These are phyloP conservation scores for Hansfordia pulvinata DNA, from an alignment of 2,329 filamentous ascomycete genomes.

Conservation along the genomic window DNA sequence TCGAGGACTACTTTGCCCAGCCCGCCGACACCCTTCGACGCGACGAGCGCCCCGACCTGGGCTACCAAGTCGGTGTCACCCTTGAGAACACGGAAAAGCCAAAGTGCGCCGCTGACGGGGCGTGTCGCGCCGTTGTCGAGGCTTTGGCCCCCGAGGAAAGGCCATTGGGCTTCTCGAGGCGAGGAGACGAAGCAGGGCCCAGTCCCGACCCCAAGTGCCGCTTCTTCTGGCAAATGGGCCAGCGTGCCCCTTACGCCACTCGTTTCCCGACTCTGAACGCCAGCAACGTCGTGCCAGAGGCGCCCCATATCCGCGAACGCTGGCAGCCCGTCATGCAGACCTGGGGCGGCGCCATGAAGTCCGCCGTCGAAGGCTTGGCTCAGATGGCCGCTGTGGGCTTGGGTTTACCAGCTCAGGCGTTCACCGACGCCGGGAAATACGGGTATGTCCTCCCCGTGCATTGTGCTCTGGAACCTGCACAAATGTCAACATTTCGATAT, in stretches of 20 bases:
- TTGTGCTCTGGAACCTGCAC: too few species aligned
- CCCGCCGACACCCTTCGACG: slow-evolving; percentile 27
- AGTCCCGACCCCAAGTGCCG: slow-evolving; percentile 46
- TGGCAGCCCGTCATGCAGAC: slow-evolving; percentile 41
- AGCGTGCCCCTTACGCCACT: slow-evolving; percentile 37
- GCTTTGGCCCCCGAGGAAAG: slow-evolving; percentile 39
- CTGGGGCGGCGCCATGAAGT: slow-evolving; percentile 48
- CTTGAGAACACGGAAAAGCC: slow-evolving; percentile 51
- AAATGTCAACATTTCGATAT: background rate
- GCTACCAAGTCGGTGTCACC: slow-evolving; percentile 48
- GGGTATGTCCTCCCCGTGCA: slow-evolving; percentile 24
- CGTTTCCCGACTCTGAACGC: slow-evolving; percentile 42
- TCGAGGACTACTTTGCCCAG: slow-evolving; percentile 53
- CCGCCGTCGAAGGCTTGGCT: slow-evolving; percentile 40
- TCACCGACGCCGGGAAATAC: slow-evolving; percentile 40
- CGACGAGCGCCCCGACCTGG: slow-evolving; percentile 43
- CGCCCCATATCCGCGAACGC: slow-evolving; percentile 29
- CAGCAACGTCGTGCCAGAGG: slow-evolving; percentile 37
- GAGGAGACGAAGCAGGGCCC: slow-evolving; percentile 43
- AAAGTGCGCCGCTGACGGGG: slow-evolving; percentile 48
- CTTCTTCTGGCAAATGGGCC: slow-evolving; percentile 49
- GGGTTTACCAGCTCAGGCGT: slow-evolving; percentile 35
- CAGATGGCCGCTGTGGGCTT: slow-evolving; percentile 46
- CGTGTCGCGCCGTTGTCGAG: slow-evolving; percentile 41
- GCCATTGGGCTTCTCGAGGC: too few species aligned